Evolutionary conservation across 352 stramenopile species (phyloP), one percentile per base, ranked within the genome.

Genomic region (Pythium brachiatum): DNA sequence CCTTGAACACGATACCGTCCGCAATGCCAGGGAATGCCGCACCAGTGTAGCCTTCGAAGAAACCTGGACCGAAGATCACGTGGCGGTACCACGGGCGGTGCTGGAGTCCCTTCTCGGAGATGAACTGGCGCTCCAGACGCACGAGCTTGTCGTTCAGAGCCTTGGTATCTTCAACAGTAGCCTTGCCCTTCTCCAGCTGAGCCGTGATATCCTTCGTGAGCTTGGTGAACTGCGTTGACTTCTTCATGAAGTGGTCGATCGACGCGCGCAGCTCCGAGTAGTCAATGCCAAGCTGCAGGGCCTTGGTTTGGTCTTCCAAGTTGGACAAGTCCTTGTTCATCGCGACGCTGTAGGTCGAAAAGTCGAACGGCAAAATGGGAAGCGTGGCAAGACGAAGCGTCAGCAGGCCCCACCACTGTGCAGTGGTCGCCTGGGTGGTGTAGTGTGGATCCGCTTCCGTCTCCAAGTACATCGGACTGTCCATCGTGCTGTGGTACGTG

Each of bases 401-500:
- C 25, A 82, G 46, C 21, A 81, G 44, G 9, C 70, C 72, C 63
- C 75, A 79, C 31, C 81, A 68, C 12, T 62, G 52, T 16, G 75
- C 53, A 34, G 71, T 51, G 23, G 71, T 57, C 6, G 63, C 63
- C 39, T 81, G 74, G 21, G 52, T n/a, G 81, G 38, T 50, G 59
- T 74, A 86, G 11, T 60, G 59, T 25, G 78, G 78, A 54, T 87
- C 78, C 25, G 58, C 71, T 23, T 69, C 62, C 11, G 43, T 77
- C n/a, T 82, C 73, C 25, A 83, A 43, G 64, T 74, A 93, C 53
- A 56, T 62, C 55, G 85, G 83, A 44, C 68, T 85, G 68, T 93
- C 84, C 68, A 89, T 92, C 44, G 83, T 79, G 39, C 69, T 84
- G 65, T 96, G 87, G 68, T 96, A 93, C 16, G 74, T 68, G 25